Percentiles rank a stretch among this genome's conserved stretches.
Conservation (phyloP, 306 rosid genomes). For the Cotoneaster glaucophyllus region DNA sequence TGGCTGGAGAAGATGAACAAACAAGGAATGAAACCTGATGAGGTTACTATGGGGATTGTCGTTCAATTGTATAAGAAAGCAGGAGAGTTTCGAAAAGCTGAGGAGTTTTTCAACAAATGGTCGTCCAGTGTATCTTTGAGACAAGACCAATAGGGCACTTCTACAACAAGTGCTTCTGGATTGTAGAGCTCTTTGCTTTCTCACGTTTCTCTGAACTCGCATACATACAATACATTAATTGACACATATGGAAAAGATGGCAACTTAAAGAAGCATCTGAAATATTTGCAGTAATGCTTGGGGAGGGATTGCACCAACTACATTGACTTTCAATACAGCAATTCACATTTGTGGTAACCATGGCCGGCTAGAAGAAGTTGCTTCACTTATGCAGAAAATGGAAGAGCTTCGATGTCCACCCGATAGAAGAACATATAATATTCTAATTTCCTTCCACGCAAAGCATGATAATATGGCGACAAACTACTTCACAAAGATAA, state of each 20-base stretch:
- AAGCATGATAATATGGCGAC: constrained; percentile 54
- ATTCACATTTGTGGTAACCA: constrained; percentile 73
- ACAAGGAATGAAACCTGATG: constrained; percentile 82
- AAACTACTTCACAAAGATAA: constrained; percentile 48
- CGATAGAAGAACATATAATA: constrained; percentile 69
- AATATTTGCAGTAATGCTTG: constrained; percentile 69
- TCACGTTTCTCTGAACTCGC: constrained; percentile 41
- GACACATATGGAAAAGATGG: constrained; percentile 74
- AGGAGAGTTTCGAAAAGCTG: constrained; percentile 73
- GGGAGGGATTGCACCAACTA: constrained; percentile 69
- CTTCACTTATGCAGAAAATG: constrained; percentile 56
- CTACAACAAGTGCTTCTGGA: constrained; percentile 7
- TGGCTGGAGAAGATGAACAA: constrained; percentile 79
- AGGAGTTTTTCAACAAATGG: constrained; percentile 71
- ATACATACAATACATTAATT: constrained; percentile 58
- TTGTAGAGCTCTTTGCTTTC: constrained; percentile 11
- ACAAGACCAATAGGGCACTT: constrained; percentile 10
- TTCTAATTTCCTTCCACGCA: constrained; percentile 51
- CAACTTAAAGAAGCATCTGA: constrained; percentile 45
- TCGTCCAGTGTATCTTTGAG: constrained; percentile 34
- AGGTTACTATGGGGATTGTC: constrained; percentile 86
- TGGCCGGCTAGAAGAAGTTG: constrained; percentile 45
- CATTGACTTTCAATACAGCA: constrained; percentile 75
- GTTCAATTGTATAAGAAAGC: constrained; percentile 85
- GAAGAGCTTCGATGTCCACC: constrained; percentile 55